Percentiles rank a stretch among this genome's conserved stretches.
phyloP scores from a whole-genome alignment of 306 rosid species.

The Fragaria vesca region DNA sequence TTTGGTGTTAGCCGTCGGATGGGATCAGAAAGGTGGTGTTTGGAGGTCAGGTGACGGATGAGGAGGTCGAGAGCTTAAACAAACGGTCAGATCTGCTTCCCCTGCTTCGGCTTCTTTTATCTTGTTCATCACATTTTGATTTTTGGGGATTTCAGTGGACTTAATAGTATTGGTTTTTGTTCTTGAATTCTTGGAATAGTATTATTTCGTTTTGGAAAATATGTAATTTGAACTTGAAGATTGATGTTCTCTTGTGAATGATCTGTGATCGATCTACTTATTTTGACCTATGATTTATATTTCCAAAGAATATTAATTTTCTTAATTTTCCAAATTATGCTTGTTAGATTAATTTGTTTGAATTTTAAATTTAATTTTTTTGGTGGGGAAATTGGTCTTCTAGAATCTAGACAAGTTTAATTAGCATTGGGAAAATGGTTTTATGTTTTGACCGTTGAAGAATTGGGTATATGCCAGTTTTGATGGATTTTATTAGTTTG shows the following conservation, averaged over 20 bases:
- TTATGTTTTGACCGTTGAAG: background rate
- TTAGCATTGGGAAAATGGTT: background rate
- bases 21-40: conserved; percentile 97
- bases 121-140: background rate
- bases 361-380: background rate
- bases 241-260: conserved; percentile 15
- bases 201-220: background rate
- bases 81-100: conserved; percentile 87
- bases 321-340: background rate
- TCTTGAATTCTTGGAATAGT: background rate
- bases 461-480: background rate
- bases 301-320: background rate
- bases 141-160: background rate
- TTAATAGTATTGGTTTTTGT: background rate
- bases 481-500: background rate
- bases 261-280: conserved; percentile 34
- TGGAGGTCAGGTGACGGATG: conserved; percentile 98
- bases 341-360: background rate
- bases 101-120: background rate
- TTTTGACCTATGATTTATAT: background rate
- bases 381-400: background rate
- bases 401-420: background rate
- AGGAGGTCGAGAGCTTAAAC: conserved; percentile 84
- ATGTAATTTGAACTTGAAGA: background rate
- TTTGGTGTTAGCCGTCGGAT: conserved; percentile 74